A percentile compares a stretch with the other conserved stretches of the same genome.
Conservation (phyloP, 2,329 filamentous ascomycete species). For the Monilinia fructigena region DNA sequence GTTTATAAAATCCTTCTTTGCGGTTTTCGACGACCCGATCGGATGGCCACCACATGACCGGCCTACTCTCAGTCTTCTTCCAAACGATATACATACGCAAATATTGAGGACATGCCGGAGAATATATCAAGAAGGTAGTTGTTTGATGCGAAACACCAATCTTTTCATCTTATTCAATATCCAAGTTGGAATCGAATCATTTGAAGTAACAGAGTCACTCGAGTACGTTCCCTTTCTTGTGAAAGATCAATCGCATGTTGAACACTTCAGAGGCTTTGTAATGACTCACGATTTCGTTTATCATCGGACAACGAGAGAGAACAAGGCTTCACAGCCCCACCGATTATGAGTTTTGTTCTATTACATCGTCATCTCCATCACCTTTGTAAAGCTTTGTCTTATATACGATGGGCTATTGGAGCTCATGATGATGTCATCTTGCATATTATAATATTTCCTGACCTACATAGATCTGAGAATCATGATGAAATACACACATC, state of each 20-base stretch:
- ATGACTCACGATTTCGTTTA: neutral
- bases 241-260: neutral
- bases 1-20: neutral
- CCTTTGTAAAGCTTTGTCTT: neutral
- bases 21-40: neutral
- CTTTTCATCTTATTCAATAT: slow-evolving; percentile 1
- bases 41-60: neutral
- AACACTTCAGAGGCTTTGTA: neutral
- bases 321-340: neutral
- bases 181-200: neutral
- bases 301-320: no score
- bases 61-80: neutral
- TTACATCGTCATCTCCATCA: neutral
- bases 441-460: neutral
- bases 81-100: neutral
- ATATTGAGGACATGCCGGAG: slow-evolving; percentile 10
- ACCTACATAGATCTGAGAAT: neutral
- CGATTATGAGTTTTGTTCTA: neutral
- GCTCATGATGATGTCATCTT: no score
- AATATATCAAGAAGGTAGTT: neutral
- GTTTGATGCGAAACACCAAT: neutral
- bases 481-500: neutral
- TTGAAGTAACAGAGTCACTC: neutral
- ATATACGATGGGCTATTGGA: neutral
- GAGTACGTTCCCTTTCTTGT: neutral